phyloP scores from a whole-genome alignment of 2,329 filamentous ascomycete species.

The Pseudogymnoascus destructans region DNA sequence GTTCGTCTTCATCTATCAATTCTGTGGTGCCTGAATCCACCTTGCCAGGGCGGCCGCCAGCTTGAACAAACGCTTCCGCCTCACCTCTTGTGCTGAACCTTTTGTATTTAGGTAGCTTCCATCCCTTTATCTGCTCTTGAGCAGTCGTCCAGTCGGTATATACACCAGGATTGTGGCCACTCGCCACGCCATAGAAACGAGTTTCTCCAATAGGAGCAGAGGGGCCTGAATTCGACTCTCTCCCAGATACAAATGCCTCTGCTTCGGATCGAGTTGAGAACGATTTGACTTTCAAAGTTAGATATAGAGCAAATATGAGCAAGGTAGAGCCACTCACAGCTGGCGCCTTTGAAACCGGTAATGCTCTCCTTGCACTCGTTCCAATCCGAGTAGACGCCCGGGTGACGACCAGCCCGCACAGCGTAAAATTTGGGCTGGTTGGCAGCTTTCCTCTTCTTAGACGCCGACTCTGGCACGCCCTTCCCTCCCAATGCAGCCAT shows the following conservation, averaged over 20 bases:
- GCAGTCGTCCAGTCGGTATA: constrained; percentile 56
- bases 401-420: constrained; percentile 41
- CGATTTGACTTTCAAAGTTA: constrained; percentile 49
- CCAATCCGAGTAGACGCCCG: constrained; percentile 51
- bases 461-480: constrained; percentile 4
- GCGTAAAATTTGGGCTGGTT: constrained; percentile 43
- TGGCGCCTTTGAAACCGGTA: constrained; percentile 47
- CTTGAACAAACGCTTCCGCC: constrained; percentile 62
- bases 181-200: constrained; percentile 47
- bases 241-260: constrained; percentile 60
- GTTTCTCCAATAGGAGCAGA: constrained; percentile 27
- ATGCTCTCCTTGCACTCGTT: constrained; percentile 48
- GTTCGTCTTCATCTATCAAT: constrained; percentile 19
- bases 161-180: constrained; percentile 44
- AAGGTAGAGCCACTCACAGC: constrained; percentile 42
- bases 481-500: not conserved
- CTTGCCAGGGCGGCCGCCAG: constrained; percentile 19
- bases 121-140: constrained; percentile 59
- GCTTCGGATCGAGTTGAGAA: constrained; percentile 64
- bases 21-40: constrained; percentile 13
- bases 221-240: constrained; percentile 29
- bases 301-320: not conserved
- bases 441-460: constrained; percentile 21
- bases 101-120: constrained; percentile 52
- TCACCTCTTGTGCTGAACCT: constrained; percentile 56